These are phyloP conservation scores for Parietichytrium sp. DNA, from an alignment of 108 stramenopile genomes.

Conservation along the genomic window DNA sequence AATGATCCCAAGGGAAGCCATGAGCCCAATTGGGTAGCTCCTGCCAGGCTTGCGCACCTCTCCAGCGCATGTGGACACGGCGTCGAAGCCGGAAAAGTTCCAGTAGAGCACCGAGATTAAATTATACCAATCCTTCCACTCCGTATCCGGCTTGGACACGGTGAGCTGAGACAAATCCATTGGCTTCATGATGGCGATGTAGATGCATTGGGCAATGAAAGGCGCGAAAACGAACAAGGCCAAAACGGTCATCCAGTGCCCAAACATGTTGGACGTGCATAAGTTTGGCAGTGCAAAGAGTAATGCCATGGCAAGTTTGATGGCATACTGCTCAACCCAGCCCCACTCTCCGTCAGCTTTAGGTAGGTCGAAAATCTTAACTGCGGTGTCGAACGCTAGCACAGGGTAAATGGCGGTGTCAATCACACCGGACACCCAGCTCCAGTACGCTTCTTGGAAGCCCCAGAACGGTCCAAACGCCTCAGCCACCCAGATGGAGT, in stretches of 20 bases:
- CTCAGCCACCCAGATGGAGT: slow-evolving; percentile 1
- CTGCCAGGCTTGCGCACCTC: slow-evolving; percentile 28
- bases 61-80: slow-evolving; percentile 12
- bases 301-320: slow-evolving; percentile 29
- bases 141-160: not conserved
- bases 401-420: slow-evolving; percentile 28
- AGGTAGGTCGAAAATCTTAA: not conserved
- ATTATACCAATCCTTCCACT: not conserved
- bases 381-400: not conserved
- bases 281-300: slow-evolving; percentile 23
- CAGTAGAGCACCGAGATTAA: slow-evolving; percentile 17
- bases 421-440: slow-evolving; percentile 26
- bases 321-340: not conserved
- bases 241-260: slow-evolving; percentile 1
- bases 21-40: not conserved
- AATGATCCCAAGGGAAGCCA: not conserved
- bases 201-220: not conserved
- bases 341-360: too few relatives aligned
- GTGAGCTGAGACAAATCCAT: not conserved
- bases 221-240: not conserved
- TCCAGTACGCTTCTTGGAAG: slow-evolving; percentile 37
- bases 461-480: slow-evolving; percentile 23
- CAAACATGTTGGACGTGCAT: not conserved
- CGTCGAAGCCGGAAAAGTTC: slow-evolving; percentile 31
- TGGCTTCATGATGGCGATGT: not conserved